Evolutionary conservation across 208 protist genomes (phyloP).

Genomic region (Borovskyia barvae): DNA sequence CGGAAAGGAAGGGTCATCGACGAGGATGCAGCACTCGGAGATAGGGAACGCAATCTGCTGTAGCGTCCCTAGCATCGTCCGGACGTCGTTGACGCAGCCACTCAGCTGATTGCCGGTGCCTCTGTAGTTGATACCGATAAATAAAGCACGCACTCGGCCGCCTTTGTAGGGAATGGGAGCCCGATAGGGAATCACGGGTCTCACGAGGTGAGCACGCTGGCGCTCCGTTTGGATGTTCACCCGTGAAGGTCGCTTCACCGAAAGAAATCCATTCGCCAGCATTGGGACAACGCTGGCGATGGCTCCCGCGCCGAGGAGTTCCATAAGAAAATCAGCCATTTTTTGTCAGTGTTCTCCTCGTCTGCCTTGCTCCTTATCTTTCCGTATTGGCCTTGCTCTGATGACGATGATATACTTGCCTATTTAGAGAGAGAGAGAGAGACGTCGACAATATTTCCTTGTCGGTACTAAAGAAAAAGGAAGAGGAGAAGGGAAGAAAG

Average conservation of each 20-base stretch:
- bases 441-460: too few relatives aligned
- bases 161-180: constrained; percentile 73
- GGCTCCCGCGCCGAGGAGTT: constrained; percentile 20
- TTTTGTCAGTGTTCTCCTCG: too few relatives aligned
- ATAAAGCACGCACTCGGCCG: constrained; percentile 83
- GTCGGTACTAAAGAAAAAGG: not conserved
- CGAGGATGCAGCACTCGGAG: constrained; percentile 80
- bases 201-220: constrained; percentile 37
- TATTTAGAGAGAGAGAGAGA: not conserved
- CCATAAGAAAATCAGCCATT: constrained; percentile 34
- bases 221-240: constrained; percentile 60
- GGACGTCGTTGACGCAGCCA: constrained; percentile 89
- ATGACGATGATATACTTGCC: not conserved
- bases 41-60: constrained; percentile 83
- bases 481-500: not conserved
- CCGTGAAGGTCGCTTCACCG: constrained; percentile 48
- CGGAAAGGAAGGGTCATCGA: constrained; percentile 77
- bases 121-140: constrained; percentile 93
- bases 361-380: too few relatives aligned
- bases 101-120: constrained; percentile 55
- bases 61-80: constrained; percentile 75
- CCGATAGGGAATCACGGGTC: constrained; percentile 68
- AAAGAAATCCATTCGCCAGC: constrained; percentile 53
- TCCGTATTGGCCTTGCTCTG: too few relatives aligned
- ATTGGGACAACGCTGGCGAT: constrained; percentile 27